A percentile compares a stretch with the other conserved stretches of the same genome.
phyloP scores from a whole-genome alignment of 1,139 yeast genomes.

The Geotrichum macrosporum region DNA sequence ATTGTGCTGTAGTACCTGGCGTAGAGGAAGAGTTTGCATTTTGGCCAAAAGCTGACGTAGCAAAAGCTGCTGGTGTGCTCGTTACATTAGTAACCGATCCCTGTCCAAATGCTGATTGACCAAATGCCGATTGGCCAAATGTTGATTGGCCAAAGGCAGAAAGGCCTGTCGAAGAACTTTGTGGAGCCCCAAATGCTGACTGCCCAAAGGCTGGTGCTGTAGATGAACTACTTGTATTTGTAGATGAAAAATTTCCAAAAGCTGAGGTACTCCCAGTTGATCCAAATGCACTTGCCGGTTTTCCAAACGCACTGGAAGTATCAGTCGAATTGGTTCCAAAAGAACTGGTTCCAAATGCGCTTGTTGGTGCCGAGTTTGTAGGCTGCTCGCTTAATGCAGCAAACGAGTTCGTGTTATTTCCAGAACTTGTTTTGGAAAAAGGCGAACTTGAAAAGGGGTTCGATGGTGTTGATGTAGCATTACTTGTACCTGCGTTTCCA shows the following conservation, averaged over 20 bases:
- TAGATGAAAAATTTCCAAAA: slow-evolving; percentile 28
- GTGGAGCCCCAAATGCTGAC: slow-evolving; percentile 17
- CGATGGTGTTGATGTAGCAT: not conserved
- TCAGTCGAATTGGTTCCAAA: slow-evolving; percentile 19
- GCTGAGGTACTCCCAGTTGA: slow-evolving; percentile 23
- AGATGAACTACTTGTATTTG: no score
- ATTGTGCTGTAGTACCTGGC: slow-evolving; percentile 17
- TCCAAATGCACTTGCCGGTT: slow-evolving; percentile 2
- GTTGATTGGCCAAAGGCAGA: slow-evolving; percentile 19
- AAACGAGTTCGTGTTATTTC: slow-evolving; percentile 6
- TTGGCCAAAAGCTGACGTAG: slow-evolving; percentile 26
- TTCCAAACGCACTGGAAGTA: slow-evolving; percentile 16
- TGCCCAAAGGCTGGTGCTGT: slow-evolving; percentile 18
- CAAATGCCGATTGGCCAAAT: slow-evolving; percentile 21
- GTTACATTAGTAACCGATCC: no score
- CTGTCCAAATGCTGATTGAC: no score
- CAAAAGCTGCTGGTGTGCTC: no score
- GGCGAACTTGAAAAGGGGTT: slow-evolving; percentile 17
- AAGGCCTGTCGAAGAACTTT: no score
- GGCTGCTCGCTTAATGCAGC: slow-evolving; percentile 5
- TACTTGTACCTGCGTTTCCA: slow-evolving; percentile 14
- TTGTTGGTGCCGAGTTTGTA: slow-evolving; percentile 22
- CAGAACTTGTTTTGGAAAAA: slow-evolving; percentile 6
- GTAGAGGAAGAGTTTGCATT: slow-evolving; percentile 26
- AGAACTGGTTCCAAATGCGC: slow-evolving; percentile 26